A percentile compares a stretch with the other conserved stretches of the same genome.
phyloP scores from a whole-genome alignment of 768 basidiomycete genomes.

The Podaxis carcinomalis region DNA sequence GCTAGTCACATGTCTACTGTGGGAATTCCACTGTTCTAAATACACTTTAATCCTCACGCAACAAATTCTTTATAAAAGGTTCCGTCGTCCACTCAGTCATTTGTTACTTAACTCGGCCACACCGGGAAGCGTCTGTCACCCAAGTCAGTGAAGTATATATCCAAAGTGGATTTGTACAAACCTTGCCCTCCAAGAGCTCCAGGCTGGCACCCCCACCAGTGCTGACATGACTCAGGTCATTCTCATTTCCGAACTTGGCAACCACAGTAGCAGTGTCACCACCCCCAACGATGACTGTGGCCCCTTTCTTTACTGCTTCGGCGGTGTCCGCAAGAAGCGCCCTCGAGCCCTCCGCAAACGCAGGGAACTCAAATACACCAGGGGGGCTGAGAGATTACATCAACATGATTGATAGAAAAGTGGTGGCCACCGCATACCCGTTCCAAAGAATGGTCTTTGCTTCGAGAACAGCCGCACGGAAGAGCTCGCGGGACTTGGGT shows the following conservation, averaged over 20 bases:
- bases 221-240: constrained; percentile 91
- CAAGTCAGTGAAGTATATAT: constrained; percentile 12
- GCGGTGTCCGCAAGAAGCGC: constrained; percentile 80
- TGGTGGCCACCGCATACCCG: constrained; percentile 45
- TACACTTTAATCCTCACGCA: background rate
- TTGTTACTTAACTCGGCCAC: constrained; percentile 90
- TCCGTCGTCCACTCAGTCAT: constrained; percentile 9
- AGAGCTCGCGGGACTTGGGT: constrained; percentile 76
- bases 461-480: constrained; percentile 73
- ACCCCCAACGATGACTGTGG: constrained; percentile 93
- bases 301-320: constrained; percentile 80
- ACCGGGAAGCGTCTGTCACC: constrained; percentile 72
- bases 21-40: background rate
- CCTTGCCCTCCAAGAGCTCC: constrained; percentile 98
- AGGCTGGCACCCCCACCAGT: constrained; percentile 94
- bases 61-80: background rate
- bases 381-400: constrained; percentile 60
- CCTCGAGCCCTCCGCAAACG: constrained; percentile 83
- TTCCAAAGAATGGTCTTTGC: constrained; percentile 98
- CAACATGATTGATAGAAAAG: background rate
- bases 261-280: constrained; percentile 96
- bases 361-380: constrained; percentile 96
- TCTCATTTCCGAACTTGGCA: constrained; percentile 80
- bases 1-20: constrained; percentile 4
- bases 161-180: constrained; percentile 22